Conservation (phyloP, 345 rosid species). For the Pugionium dolabratum region DNA sequence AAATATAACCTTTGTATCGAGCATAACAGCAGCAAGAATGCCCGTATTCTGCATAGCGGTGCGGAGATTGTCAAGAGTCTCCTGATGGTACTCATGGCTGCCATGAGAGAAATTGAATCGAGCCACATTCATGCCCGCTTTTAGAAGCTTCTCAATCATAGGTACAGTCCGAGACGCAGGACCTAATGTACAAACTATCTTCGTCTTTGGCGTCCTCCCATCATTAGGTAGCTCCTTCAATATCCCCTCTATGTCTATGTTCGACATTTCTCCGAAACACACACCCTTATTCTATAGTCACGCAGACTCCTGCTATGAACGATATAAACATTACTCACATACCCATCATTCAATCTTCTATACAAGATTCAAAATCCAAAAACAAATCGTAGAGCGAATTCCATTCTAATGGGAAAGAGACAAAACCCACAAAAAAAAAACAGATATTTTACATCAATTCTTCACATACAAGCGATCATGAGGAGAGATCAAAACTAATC, state of each 20-base stretch:
- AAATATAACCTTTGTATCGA: constrained; percentile 29
- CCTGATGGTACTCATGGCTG: constrained; percentile 25
- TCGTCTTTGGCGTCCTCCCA: constrained; percentile 50
- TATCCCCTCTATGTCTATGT: constrained; percentile 83
- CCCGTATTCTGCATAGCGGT: constrained; percentile 31
- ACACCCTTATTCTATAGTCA: neutral
- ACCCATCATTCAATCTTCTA: constrained; percentile 9
- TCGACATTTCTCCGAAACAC: constrained; percentile 57
- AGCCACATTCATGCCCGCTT: constrained; percentile 26
- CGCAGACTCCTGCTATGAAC: constrained; percentile 11
- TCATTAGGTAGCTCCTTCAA: constrained; percentile 60
- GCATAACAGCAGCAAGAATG: constrained; percentile 32
- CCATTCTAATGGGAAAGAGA: neutral
- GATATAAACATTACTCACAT: neutral
- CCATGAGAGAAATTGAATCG: constrained; percentile 31
- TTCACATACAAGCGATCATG: neutral
- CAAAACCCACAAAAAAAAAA: constrained; percentile 5
- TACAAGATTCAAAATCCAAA: constrained; percentile 3
- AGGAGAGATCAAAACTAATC: constrained; percentile 7
- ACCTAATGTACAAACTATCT: constrained; percentile 63
- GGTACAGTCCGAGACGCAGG: constrained; percentile 60
- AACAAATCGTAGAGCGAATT: neutral
- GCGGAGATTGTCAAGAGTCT: constrained; percentile 32
- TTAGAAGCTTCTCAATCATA: constrained; percentile 46
- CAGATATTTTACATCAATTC: constrained; percentile 7